Conservation (phyloP, 2,329 filamentous ascomycete species). For the Ophiocordyceps camponoti-floridani region DNA sequence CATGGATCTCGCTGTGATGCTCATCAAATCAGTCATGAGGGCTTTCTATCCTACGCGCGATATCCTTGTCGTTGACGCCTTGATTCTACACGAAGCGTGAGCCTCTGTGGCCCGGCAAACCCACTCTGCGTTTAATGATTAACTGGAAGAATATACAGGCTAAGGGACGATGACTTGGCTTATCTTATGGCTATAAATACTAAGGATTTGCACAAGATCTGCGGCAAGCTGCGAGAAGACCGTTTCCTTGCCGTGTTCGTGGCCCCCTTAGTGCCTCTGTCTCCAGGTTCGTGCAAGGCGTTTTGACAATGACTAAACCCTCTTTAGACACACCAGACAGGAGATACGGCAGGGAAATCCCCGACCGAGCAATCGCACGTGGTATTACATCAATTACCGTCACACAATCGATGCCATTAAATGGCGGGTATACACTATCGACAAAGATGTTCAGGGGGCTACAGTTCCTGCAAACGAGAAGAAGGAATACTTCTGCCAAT, state of each 20-base stretch:
- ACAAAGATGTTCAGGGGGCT: conserved; percentile 72
- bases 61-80: conserved; percentile 69
- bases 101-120: conserved; percentile 12
- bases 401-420: conserved; percentile 93
- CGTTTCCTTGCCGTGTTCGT: conserved; percentile 66
- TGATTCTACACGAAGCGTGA: conserved; percentile 67
- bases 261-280: not conserved
- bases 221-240: conserved; percentile 69
- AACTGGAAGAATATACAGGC: conserved; percentile 45
- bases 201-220: conserved; percentile 82
- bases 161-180: conserved; percentile 77
- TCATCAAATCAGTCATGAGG: conserved; percentile 73
- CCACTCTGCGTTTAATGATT: not conserved
- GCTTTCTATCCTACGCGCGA: conserved; percentile 78
- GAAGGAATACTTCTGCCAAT: conserved; percentile 76
- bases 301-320: conserved; percentile 22
- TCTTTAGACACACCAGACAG: conserved; percentile 36
- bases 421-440: conserved; percentile 76
- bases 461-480: conserved; percentile 67
- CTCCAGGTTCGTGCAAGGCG: not conserved
- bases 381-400: conserved; percentile 94
- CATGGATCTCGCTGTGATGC: conserved; percentile 29
- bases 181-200: conserved; percentile 76
- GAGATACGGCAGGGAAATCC: conserved; percentile 69
- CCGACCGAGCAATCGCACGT: conserved; percentile 70